Percentiles rank a stretch among this genome's conserved stretches.
Conservation (phyloP, 1,139 yeast genomes). For the Blastobotrys proliferans region DNA sequence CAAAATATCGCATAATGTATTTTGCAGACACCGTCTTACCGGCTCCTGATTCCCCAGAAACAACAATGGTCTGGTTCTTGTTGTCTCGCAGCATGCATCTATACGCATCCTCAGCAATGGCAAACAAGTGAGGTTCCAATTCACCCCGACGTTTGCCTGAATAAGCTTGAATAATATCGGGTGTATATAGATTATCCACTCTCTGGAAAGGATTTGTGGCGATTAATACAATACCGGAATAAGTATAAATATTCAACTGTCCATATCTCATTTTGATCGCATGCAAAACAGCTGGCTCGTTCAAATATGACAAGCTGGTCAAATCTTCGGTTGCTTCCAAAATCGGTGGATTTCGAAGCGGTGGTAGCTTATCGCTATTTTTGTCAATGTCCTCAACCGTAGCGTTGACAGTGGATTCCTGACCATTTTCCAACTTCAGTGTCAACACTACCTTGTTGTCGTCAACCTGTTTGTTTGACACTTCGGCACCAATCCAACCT, state of each 20-base stretch:
- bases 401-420: slow-evolving; percentile 28
- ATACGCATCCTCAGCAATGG: slow-evolving; percentile 98
- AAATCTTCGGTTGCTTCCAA: slow-evolving; percentile 93
- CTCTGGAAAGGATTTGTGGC: slow-evolving; percentile 95
- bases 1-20: slow-evolving; percentile 95
- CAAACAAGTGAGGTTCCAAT: slow-evolving; percentile 93
- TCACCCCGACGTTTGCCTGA: slow-evolving; percentile 92
- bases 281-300: slow-evolving; percentile 91
- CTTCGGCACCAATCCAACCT: slow-evolving; percentile 92
- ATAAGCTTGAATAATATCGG: slow-evolving; percentile 89
- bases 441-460: slow-evolving; percentile 55
- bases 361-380: slow-evolving; percentile 45
- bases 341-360: slow-evolving; percentile 88
- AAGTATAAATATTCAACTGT: slow-evolving; percentile 87
- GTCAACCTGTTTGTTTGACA: slow-evolving; percentile 49
- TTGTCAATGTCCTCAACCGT: slow-evolving; percentile 46
- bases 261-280: slow-evolving; percentile 88
- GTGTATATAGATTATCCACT: slow-evolving; percentile 85
- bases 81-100: slow-evolving; percentile 80
- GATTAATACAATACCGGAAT: slow-evolving; percentile 93
- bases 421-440: slow-evolving; percentile 58
- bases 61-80: slow-evolving; percentile 91
- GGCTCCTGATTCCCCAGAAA: slow-evolving; percentile 97
- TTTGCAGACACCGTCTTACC: slow-evolving; percentile 98
- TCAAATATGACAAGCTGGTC: slow-evolving; percentile 84